Evolutionary conservation across 1,284 basidiomycete species (phyloP), one percentile per base, ranked within the genome.

Genomic region (Apiotrichum gamsii): DNA sequence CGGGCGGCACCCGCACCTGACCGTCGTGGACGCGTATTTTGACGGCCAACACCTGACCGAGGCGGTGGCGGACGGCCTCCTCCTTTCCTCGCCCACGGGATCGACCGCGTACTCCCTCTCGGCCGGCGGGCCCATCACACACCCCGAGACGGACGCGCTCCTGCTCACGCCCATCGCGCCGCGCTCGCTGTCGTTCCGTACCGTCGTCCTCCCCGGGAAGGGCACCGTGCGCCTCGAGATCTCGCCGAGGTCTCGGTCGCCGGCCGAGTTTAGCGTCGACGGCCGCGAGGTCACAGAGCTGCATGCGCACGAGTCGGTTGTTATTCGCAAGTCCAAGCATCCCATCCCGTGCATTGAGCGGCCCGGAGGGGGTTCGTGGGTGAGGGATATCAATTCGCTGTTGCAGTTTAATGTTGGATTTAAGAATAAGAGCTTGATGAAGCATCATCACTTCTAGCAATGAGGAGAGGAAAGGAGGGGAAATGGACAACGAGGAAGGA

Each of bases 51-150:
- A 95, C 74, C 77, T 97, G 14, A 97, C 93, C 0, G 90, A 95
- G 72, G 87, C 89, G 16, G 89, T 96, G 90, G 90, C 90, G 28
- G 93, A 97, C 62, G 93, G 93, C 16, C 75, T 97, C 40, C 91
- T 97, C 48, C 82, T 97, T 38, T 90, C 91, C 1, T 96, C 94
- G 1, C 94, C 93, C 4, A 97, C 93, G 0, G 93, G 93, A 1
- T 96, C 91, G 14, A 97, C 94, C 1, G 93, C 94, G 3, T 97
- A 97, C 72, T 95, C 91, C 1, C 79, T 97, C 29, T 94, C 90
- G 2, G 89, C 93, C 0, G 93, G 93, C 20, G 93, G 93, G 8
- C 93, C 94, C 1, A 96, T 97, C 57, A 89, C 95, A 0, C 93
- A 97, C 61, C 94, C 94, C 0, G 89, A 87, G 3, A 77, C 94